Conservation (phyloP, 176 grass and related monocot genomes). For the Lolium multiflorum region DNA sequence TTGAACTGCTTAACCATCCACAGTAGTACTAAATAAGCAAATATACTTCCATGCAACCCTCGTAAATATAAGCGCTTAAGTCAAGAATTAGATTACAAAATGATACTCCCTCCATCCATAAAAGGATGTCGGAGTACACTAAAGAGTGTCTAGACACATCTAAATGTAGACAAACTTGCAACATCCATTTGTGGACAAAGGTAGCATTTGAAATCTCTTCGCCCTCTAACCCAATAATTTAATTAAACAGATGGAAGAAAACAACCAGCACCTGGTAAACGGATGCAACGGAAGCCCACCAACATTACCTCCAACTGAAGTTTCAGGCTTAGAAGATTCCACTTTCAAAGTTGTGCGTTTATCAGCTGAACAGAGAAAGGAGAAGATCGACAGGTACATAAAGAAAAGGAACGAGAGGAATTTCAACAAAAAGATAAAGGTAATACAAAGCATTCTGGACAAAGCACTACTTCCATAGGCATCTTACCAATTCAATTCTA, state of each 20-base stretch:
- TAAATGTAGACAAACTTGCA: too few relatives aligned
- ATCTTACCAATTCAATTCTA: slow-evolving; percentile 34
- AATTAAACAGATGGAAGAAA: slow-evolving; percentile 55
- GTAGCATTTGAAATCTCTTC: not conserved
- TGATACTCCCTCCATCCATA: too few relatives aligned
- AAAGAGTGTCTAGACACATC: too few relatives aligned
- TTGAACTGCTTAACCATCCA: slow-evolving; percentile 33
- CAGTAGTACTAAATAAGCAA: not conserved
- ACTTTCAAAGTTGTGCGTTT: slow-evolving; percentile 78
- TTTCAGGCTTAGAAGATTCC: slow-evolving; percentile 69
- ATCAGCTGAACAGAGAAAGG: slow-evolving; percentile 89
- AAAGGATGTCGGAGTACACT: too few relatives aligned
- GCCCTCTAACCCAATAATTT: slow-evolving; percentile 31
- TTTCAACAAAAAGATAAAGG: slow-evolving; percentile 99
- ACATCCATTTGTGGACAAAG: too few relatives aligned
- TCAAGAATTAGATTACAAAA: not conserved
- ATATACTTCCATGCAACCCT: not conserved
- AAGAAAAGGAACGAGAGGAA: slow-evolving; percentile 93
- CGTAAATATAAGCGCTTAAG: not conserved
- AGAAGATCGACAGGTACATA: slow-evolving; percentile 92
- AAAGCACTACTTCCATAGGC: slow-evolving; percentile 23
- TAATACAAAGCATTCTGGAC: slow-evolving; percentile 48
- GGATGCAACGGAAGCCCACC: slow-evolving; percentile 53
- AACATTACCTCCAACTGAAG: slow-evolving; percentile 51
- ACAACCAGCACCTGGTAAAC: slow-evolving; percentile 59